Conservation (phyloP, 148 eudicot species). For the Rhododendron molle region DNA sequence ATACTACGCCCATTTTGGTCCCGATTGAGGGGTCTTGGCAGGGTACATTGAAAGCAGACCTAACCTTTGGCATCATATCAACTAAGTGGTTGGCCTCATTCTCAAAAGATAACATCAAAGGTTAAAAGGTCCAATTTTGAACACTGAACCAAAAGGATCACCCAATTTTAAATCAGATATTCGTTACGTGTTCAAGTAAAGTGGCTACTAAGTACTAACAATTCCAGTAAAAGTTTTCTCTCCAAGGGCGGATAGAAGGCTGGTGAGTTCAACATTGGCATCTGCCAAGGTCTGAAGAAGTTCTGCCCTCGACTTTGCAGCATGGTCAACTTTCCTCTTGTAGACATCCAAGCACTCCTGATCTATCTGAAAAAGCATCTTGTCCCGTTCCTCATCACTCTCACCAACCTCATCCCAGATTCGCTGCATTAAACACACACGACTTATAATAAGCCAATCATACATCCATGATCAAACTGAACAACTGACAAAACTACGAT, state of each 20-base stretch:
- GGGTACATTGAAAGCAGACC: not conserved
- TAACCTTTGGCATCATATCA: not conserved
- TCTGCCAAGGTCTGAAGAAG: slow-evolving; percentile 90
- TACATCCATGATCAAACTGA: not conserved
- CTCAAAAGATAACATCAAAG: not conserved
- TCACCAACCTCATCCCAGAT: slow-evolving; percentile 99
- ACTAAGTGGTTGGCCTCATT: not conserved
- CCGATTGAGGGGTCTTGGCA: not conserved
- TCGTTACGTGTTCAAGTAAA: not conserved
- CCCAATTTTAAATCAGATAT: not conserved
- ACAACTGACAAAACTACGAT: not conserved
- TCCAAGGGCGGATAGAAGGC: slow-evolving; percentile 81
- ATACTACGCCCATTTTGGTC: not conserved
- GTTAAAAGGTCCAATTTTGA: not conserved
- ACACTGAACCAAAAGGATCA: not conserved
- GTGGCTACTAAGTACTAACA: slow-evolving; percentile 55
- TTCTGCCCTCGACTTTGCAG: slow-evolving; percentile 82
- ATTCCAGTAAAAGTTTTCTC: slow-evolving; percentile 67
- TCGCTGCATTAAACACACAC: slow-evolving; percentile 44
- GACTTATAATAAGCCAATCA: not conserved
- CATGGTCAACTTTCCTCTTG: slow-evolving; percentile 93
- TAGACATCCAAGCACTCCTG: slow-evolving; percentile 95
- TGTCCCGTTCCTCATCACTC: slow-evolving; percentile 86
- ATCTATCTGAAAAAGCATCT: slow-evolving; percentile 92
- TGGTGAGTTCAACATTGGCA: slow-evolving; percentile 72